Evolutionary conservation across 495 filamentous ascomycete species (phyloP).

Genomic region (Geoglossum glabrum): DNA sequence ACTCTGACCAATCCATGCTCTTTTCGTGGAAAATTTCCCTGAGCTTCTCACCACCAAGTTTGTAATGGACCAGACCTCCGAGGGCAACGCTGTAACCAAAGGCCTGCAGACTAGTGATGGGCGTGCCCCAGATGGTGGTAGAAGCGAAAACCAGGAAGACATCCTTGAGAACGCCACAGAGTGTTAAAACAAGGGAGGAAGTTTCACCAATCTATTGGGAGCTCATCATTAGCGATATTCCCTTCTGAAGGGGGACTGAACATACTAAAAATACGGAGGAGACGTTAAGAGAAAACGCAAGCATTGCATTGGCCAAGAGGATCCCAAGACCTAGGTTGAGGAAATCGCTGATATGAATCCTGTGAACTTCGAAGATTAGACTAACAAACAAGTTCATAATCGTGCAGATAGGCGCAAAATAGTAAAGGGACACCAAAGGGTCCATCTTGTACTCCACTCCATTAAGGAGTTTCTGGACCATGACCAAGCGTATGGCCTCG

Average conservation of each 20-base stretch:
- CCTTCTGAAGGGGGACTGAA: conserved; percentile 3
- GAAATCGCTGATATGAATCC: conserved; percentile 48
- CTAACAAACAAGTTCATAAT: conserved; percentile 69
- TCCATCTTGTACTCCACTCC: conserved; percentile 95
- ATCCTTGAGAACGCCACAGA: conserved; percentile 97
- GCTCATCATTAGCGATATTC: conserved; percentile 3
- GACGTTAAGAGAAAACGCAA: conserved; percentile 79
- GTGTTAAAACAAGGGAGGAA: conserved; percentile 85
- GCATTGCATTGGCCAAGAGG: conserved; percentile 59
- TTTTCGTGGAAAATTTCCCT: conserved; percentile 55
- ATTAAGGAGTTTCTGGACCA: conserved; percentile 79
- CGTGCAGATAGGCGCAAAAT: conserved; percentile 85
- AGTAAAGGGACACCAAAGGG: conserved; percentile 85
- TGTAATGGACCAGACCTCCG: conserved; percentile 85
- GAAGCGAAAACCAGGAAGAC: conserved; percentile 81
- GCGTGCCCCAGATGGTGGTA: conserved; percentile 75
- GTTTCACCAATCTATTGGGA: conserved; percentile 75
- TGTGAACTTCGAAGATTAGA: conserved; percentile 59
- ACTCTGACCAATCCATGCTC: conserved; percentile 63
- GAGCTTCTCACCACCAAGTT: conserved; percentile 72
- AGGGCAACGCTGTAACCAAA: conserved; percentile 92
- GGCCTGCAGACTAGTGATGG: conserved; percentile 63
- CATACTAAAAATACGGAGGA: conserved; percentile 87
- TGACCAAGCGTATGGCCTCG: conserved; percentile 75
- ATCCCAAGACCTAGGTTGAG: conserved; percentile 53